A percentile compares a stretch with the other conserved stretches of the same genome.
Conservation (phyloP, 495 filamentous ascomycete genomes). For the Chaetomium tenue region DNA sequence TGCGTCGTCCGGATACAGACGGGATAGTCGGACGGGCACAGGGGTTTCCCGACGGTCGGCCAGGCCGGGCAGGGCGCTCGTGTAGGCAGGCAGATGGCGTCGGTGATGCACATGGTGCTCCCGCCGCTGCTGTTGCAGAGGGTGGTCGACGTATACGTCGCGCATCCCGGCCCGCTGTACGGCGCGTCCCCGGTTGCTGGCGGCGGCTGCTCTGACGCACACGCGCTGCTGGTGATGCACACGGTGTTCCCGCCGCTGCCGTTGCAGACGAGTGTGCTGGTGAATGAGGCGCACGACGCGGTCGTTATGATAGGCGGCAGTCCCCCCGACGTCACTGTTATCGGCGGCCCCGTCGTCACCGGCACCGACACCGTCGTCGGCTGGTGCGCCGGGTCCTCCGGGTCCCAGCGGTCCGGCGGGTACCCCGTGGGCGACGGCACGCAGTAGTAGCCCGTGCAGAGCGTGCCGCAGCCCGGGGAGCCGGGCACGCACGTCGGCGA, state of each 20-base stretch:
- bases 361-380: not conserved
- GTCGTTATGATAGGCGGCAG: not conserved
- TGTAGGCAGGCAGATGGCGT: not conserved
- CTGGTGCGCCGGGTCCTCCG: not conserved
- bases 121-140: conserved; percentile 4
- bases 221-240: not conserved
- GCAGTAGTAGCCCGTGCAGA: conserved; percentile 2
- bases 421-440: not conserved
- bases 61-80: not conserved
- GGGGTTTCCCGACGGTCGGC: not conserved
- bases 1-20: not conserved
- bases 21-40: not conserved
- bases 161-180: conserved; percentile 1
- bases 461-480: not conserved
- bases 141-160: not conserved
- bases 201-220: not conserved
- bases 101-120: not conserved
- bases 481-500: not conserved
- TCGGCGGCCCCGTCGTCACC: no score
- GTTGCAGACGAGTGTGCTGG: not conserved
- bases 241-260: not conserved
- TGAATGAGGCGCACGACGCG: not conserved
- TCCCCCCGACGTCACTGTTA: no score
- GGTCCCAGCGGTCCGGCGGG: not conserved
- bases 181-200: not conserved